Evolutionary conservation across 1,284 basidiomycete genomes (phyloP), one percentile per base, ranked within the genome.

Genomic region (Microbotryum scabiosae): DNA sequence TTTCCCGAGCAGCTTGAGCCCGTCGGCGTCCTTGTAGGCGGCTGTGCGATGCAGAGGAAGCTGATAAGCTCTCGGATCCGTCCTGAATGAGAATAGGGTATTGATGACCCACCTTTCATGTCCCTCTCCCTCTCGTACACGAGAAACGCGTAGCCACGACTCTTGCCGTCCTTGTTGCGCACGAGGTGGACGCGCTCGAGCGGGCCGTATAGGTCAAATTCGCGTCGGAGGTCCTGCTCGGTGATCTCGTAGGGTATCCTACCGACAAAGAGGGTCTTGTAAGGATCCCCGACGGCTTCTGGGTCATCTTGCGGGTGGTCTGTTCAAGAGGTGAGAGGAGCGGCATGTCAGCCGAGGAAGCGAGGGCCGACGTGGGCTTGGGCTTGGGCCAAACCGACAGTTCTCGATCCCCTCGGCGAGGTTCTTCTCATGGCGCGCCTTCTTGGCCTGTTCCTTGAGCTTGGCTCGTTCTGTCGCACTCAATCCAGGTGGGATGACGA

Each of bases 21-120:
- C 90, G 72, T 98, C 94, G n/a, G 93, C 96, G 74, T 98, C 94
- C 78, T 97, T 98, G 82, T 97, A 99, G 12, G 94, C 96, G 64
- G 92, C 94, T 94, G 66, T 16, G 5, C 30, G 36, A 41, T 41
- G 36, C 36, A 41, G 36, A 30, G 48, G n/a, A 18, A 9, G 28
- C 1, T 23, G 10, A 1, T 49, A 16, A 49, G 47, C 47, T 21
- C 20, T 12, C 47, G 26, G 21, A 55, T 54, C 36, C 50, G 60
- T 43, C 47, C 51, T 23, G 25, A 21, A 1, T 36, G 28, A 36
- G 2, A 6, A 44, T 12, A 2, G 16, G 47, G n/a, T n/a, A 2
- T 8, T 23, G 45, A 49, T 44, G 55, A 74, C 76, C 72, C 71
- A 91, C 91, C 89, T 83, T 97, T 97, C 96, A 98, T 98, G 75